Evolutionary conservation across 139 green algal species (phyloP), one percentile per base, ranked within the genome.

Genomic region (Yamagishiella unicocca): DNA sequence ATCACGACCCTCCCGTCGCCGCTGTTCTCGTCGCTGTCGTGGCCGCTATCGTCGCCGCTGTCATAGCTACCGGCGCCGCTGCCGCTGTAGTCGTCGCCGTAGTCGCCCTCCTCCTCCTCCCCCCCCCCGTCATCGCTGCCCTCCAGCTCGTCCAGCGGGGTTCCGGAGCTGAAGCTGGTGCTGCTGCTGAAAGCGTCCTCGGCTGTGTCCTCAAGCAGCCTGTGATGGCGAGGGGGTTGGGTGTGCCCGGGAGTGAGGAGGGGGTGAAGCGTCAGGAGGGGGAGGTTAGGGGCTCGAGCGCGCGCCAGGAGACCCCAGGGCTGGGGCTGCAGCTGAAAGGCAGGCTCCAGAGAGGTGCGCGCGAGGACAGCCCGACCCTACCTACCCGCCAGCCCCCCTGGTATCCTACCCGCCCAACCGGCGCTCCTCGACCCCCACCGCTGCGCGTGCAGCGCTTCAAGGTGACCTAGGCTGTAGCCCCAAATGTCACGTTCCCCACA

Each of bases 141-240:
- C 1, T 76, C 22, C 31, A 76, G 70, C 75, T 68, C 50, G 7
- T 82, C 50, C 50, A 46, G 27, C 54, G 21, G 35, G 5, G 61
- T 40, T 25, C 79, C 79, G 1, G 61, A 85, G 61, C 79, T 75
- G 38, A 37, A 85, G 77, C 54, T 74, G 61, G 61, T 85, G 79
- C 35, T 61, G 61, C 42, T 12, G 42, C 61, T 85, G 79, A 85
- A 85, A 43, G 79, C 79, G 79, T 85, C 79, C 40, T 62, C 79
- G 4, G 79, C 79, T 22, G 79, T 85, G 61, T 85, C 79, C 79
- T 85, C 79, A 14, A 85, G 40, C 79, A 85, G 77, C 54, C 77
- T 84, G 35, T 25, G 9, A 70, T 17, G 66, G 31, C 4, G 66
- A 35, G 7, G 66, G 31, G 66, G 10, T 27, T 33, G 62, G 10